Base-by-base conservation (phyloP, 2,329 filamentous ascomycete genomes). In the Exophiala aquamarina region DNA sequence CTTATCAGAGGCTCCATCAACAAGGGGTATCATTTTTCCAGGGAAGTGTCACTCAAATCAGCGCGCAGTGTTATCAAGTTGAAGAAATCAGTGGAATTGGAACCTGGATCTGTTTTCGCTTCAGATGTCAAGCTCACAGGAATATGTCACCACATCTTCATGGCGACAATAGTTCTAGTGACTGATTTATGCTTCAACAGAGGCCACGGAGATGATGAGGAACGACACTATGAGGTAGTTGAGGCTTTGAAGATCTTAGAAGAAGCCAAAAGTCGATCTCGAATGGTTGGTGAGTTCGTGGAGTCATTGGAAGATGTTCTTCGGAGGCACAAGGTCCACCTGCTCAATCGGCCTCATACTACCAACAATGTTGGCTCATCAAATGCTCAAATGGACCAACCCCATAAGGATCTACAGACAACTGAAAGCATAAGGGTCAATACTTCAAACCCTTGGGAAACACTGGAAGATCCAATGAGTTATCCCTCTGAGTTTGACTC, bases 101-200 rank as follows among this genome's bases (percentile, higher is more conserved):
- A 63, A 3, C 59, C 60, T 13, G 47, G 23, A 0, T 41, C 43
- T 3, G 59, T 63, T 14, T 21, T 44, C 15, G 9, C 26, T 5
- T 17, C 13, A 10, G 35, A 56, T 43, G 3, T 61, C 58, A 5
- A 60, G 58, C 13, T 63, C 59, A 29, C 62, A 58, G 2, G 56
- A 56, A 2, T 57, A 63, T 11, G 67, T 54, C 64, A 71, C 45
- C 66, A 70, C 35, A 62, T 71, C 0, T 71, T 70, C 44, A 63
- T 70, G 57, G 68, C 68, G 2, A 64, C 65, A 1, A 65, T 66
- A 1, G 65, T 68, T 4, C 43, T 71, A 9, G 49, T 70, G 3
- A 66, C 70, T 48, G 69, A 71, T 29, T 59, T 67, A 0, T 70
- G 67, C 47, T 67, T 69, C 50, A 70, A 70, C 34, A 64, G 62